Conservation (phyloP, 306 rosid species). For the Glycine soja region DNA sequence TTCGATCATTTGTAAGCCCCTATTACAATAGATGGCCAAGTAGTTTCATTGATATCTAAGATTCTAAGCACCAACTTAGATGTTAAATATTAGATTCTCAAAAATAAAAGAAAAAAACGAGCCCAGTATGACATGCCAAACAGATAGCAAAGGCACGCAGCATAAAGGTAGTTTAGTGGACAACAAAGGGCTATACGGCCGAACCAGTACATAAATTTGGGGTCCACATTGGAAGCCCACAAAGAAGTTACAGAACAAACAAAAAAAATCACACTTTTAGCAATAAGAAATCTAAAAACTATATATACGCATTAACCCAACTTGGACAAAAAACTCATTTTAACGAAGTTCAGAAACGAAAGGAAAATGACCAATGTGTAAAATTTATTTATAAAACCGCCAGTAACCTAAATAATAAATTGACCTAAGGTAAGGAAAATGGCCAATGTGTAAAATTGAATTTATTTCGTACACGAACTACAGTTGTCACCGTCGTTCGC, state of each 20-base stretch:
- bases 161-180: neutral
- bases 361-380: neutral
- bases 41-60: neutral
- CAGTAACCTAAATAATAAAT: slow-evolving; percentile 31
- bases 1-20: neutral
- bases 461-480: neutral
- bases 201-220: neutral
- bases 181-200: neutral
- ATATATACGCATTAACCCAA: neutral
- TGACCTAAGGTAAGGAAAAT: slow-evolving; percentile 22
- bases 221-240: neutral
- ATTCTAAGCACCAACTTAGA: neutral
- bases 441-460: slow-evolving; percentile 27
- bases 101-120: neutral
- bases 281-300: neutral
- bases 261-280: too few relatives aligned
- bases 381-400: neutral
- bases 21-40: neutral
- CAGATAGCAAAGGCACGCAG: neutral
- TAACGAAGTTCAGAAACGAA: neutral
- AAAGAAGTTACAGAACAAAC: too few relatives aligned
- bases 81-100: neutral
- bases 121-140: neutral
- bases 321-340: neutral
- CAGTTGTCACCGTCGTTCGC: slow-evolving; percentile 39